Evolutionary conservation across 75 land plant species (phyloP), one percentile per base, ranked within the genome.

Genomic region (Gnetum montanum): DNA sequence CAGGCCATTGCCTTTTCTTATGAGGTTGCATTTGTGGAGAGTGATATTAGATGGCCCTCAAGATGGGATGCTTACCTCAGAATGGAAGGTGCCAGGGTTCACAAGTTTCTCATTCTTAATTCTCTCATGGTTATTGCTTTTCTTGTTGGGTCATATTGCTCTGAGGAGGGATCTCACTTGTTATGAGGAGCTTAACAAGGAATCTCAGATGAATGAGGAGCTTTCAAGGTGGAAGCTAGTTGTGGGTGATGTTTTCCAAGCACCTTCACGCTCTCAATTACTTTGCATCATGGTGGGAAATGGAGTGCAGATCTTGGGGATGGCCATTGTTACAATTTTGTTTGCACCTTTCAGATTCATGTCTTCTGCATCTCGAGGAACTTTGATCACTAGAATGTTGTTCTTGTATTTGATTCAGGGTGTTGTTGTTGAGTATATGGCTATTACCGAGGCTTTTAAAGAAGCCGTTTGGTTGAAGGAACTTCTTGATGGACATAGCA

Each of bases 281-380:
- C 69, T 78, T 3, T 78, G 77, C 31, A 59, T 73, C 12, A 65
- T 78, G 69, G 65, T 78, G 34, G 77, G 77, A 2, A 41, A 65
- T 58, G 77, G 81, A 34, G 73, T 73, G 11, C 72, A 78, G 45
- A 78, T 78, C 36, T 58, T 65, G 6, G 81, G 73, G 1, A 78
- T 78, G 77, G 72, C 69, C 28, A 34, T 69, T 4, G 81, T 78
- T 23, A 73, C 77, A 3, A 73, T 78, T 20, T 27, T 78, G 13
- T 78, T 78, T 57, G 72, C 73, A 11, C 72, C 81, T 40, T 58
- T 73, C 33, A 77, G 81, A 23, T 78, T 78, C 72, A 72, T 78
- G 71, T 78, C 77, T 12, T 77, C 70, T 19, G 79, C 79, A 7
- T 71, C 75, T 2, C 29, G 77, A 1, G 73, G 81, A 27, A 78